Evolutionary conservation across 1,284 basidiomycete genomes (phyloP).

Genomic region (Ustilago esculenta): DNA sequence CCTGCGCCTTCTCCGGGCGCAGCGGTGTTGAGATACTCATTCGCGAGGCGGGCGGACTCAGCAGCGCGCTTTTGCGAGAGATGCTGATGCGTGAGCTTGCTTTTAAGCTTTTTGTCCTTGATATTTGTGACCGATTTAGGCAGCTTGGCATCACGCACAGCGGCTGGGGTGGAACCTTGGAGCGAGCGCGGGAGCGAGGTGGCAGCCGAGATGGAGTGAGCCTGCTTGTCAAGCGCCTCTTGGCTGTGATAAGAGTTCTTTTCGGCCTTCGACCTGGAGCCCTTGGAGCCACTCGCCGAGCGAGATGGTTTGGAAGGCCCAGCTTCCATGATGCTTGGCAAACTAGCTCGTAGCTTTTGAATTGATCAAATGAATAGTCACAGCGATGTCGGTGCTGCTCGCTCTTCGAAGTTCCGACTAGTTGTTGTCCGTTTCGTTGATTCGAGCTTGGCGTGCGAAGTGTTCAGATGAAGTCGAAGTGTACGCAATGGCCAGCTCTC

Average conservation of each 20-base stretch:
- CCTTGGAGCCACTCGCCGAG: slow-evolving; percentile 10
- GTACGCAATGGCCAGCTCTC: no score
- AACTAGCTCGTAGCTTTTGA: slow-evolving; percentile 1
- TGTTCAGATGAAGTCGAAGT: no score
- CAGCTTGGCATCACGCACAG: slow-evolving; percentile 46
- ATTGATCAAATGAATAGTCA: background rate
- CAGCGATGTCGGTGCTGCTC: background rate
- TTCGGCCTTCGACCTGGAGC: slow-evolving; percentile 3
- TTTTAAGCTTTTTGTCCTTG: slow-evolving; percentile 65
- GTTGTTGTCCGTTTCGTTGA: no score
- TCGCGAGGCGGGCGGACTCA: slow-evolving; percentile 59
- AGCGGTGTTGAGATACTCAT: slow-evolving; percentile 60
- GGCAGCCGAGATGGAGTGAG: slow-evolving; percentile 52
- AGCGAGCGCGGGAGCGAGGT: slow-evolving; percentile 60
- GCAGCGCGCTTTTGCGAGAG: slow-evolving; percentile 57
- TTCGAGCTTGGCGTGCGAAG: no score
- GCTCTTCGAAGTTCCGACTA: no score
- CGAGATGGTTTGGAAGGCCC: slow-evolving; percentile 35
- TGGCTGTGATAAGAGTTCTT: slow-evolving; percentile 42
- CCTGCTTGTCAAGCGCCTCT: slow-evolving; percentile 57
- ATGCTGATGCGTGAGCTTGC: slow-evolving; percentile 57
- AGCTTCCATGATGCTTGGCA: slow-evolving; percentile 26
- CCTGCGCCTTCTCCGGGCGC: slow-evolving; percentile 72
- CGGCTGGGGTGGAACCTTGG: slow-evolving; percentile 51
- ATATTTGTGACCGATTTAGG: slow-evolving; percentile 57